Evolutionary conservation across 2,329 filamentous ascomycete species (phyloP), one percentile per base, ranked within the genome.

Genomic region (Atkinsonella texensis): DNA sequence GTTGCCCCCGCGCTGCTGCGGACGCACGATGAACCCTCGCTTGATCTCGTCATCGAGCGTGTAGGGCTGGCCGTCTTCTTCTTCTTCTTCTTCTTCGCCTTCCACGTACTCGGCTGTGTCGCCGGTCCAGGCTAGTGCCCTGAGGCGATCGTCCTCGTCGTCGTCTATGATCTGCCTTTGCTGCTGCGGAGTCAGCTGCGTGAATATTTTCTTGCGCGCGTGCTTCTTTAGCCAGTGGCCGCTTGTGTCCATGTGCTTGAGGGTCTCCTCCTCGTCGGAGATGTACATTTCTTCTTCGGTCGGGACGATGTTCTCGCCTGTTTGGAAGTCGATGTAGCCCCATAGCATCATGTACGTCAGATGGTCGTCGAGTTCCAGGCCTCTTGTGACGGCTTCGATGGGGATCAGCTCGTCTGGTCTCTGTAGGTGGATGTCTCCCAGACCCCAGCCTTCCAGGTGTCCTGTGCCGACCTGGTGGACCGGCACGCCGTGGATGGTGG

Each of bases 331-430:
- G 31, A 83, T 67, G 60, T 76, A 76, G 1, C 85, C 85, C 71
- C 78, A 87, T 15, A 78, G 55, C 57, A 82, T 70, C 73, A 86
- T 82, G 52, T 74, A 68, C 13, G 74, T 58, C 46, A 82, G 69
- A 58, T 77, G 71, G 12, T 69, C 54, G 51, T 81, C 70, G n/a
- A 87, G 62, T 20, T 72, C 56, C 35, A 86, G 61, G 0, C 70
- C 62, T 15, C 84, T 68, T 15, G 72, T 66, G 0, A 75, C 63
- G 0, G 74, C 68, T 60, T 89, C 84, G 12, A 70, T 60, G 42
- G 79, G 65, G 20, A 87, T 65, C 33, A 83, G 66, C 63, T 81
- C 73, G 55, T 85, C 83, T 0, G 77, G 75, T 0, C 76, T 68
- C 41, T 74, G 54, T 54, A 87, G 70, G 53, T 75, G 73, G 9